Evolutionary conservation across 257 asterid species (phyloP).

Genomic region (Salvia miltiorrhiza): DNA sequence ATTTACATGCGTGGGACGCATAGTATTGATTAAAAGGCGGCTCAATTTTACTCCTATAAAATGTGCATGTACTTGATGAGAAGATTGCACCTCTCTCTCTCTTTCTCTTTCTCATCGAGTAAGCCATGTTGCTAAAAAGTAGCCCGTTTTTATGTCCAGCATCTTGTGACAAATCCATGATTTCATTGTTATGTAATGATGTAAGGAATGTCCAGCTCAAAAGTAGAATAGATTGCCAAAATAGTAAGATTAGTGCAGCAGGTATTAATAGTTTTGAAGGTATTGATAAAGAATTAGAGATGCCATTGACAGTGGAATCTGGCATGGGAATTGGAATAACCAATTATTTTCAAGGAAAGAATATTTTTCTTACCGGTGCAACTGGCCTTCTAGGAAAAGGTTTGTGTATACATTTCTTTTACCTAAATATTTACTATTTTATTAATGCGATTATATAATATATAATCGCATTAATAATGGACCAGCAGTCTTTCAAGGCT

Average conservation of each 20-base stretch:
- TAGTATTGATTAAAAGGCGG: too few relatives aligned
- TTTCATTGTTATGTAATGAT: neutral
- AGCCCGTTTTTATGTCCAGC: too few relatives aligned
- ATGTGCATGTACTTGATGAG: too few relatives aligned
- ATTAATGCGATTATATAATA: too few relatives aligned
- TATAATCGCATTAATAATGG: too few relatives aligned
- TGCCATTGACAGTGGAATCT: neutral
- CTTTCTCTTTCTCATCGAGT: too few relatives aligned
- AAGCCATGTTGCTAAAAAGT: too few relatives aligned
- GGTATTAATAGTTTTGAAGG: neutral
- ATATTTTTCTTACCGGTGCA: slow-evolving; percentile 48
- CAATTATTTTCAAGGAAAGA: slow-evolving; percentile 38
- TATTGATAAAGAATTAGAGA: slow-evolving; percentile 1
- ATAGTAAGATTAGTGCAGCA: neutral
- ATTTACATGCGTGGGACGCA: too few relatives aligned
- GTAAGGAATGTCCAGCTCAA: neutral
- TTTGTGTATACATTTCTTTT: neutral
- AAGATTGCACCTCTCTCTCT: too few relatives aligned
- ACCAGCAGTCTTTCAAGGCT: too few relatives aligned
- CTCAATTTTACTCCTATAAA: too few relatives aligned
- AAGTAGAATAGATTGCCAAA: neutral
- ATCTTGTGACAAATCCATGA: neutral
- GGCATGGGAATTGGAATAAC: slow-evolving; percentile 43
- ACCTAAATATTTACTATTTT: neutral
- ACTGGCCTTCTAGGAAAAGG: slow-evolving; percentile 70